Evolutionary conservation across 2,329 filamentous ascomycete species (phyloP).

Genomic region (Zasmidium cellare): DNA sequence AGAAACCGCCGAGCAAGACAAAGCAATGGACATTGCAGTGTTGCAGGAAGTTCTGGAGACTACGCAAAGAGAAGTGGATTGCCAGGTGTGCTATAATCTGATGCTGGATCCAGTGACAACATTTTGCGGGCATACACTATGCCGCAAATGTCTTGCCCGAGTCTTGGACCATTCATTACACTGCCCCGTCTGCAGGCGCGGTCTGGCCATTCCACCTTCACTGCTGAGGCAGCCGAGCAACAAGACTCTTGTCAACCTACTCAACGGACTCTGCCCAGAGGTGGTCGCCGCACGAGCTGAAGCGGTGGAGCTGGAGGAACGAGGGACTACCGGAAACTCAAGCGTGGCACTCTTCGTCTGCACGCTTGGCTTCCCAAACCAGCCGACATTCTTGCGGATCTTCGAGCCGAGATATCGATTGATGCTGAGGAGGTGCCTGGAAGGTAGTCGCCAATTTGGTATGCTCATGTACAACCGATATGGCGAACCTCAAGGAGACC

Average conservation of each 20-base stretch:
- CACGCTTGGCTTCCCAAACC: constrained; percentile 75
- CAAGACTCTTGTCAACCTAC: constrained; percentile 60
- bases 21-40: constrained; percentile 49
- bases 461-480: constrained; percentile 73
- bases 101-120: constrained; percentile 83
- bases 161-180: constrained; percentile 74
- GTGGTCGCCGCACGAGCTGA: constrained; percentile 60
- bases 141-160: constrained; percentile 73
- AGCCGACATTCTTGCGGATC: constrained; percentile 86
- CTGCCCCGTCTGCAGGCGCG: constrained; percentile 78
- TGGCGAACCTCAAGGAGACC: constrained; percentile 53
- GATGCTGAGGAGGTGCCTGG: constrained; percentile 80
- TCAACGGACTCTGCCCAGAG: constrained; percentile 69
- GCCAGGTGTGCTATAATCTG: constrained; percentile 81
- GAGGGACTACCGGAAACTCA: constrained; percentile 55
- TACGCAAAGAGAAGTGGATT: constrained; percentile 73
- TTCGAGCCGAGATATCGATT: constrained; percentile 88
- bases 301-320: constrained; percentile 59
- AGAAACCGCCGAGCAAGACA: constrained; percentile 38
- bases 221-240: constrained; percentile 59
- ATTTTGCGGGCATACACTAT: constrained; percentile 86
- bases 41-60: constrained; percentile 62
- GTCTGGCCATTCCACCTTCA: constrained; percentile 56
- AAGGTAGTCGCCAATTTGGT: constrained; percentile 74
- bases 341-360: constrained; percentile 77